Percentiles rank a stretch among this genome's conserved stretches.
phyloP scores from a whole-genome alignment of 768 basidiomycete species.

The Panaeolus papilionaceus region DNA sequence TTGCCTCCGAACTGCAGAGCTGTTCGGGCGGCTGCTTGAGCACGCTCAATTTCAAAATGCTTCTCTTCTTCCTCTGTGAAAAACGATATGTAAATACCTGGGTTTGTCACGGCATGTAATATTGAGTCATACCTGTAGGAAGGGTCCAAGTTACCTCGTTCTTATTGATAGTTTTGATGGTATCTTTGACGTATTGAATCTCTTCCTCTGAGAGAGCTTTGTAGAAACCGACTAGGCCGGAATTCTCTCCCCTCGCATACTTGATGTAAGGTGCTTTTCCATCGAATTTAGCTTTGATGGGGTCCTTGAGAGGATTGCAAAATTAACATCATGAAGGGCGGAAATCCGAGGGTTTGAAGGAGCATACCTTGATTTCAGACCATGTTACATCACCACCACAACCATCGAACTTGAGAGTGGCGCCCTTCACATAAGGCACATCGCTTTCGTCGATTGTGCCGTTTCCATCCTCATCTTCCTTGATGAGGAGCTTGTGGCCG shows the following conservation, averaged over 20 bases:
- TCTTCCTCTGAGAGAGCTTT: constrained; percentile 76
- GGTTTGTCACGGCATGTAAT: neutral
- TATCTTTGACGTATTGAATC: constrained; percentile 69
- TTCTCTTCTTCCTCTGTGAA: constrained; percentile 72
- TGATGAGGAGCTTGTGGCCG: constrained; percentile 70
- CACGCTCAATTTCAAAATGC: constrained; percentile 76
- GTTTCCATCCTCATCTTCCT: constrained; percentile 63
- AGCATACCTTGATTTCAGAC: constrained; percentile 54
- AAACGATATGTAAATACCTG: constrained; percentile 15
- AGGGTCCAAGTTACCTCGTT: constrained; percentile 69
- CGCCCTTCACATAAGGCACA: constrained; percentile 58
- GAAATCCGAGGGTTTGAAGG: constrained; percentile 7
- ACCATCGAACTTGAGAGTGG: constrained; percentile 64
- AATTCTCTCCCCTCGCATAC: constrained; percentile 50
- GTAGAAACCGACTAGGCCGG: constrained; percentile 65
- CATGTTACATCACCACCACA: constrained; percentile 56
- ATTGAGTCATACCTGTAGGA: constrained; percentile 55
- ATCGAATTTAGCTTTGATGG: constrained; percentile 56
- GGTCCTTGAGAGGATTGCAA: constrained; percentile 37
- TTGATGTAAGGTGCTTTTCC: constrained; percentile 59
- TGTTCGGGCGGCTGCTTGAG: constrained; percentile 67
- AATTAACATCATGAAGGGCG: neutral
- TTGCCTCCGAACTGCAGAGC: constrained; percentile 40
- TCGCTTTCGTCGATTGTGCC: constrained; percentile 69
- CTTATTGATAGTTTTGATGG: constrained; percentile 67